These are phyloP conservation scores for Vaccinium corymbosum DNA, from an alignment of 148 eudicot genomes.

Conservation along the genomic window DNA sequence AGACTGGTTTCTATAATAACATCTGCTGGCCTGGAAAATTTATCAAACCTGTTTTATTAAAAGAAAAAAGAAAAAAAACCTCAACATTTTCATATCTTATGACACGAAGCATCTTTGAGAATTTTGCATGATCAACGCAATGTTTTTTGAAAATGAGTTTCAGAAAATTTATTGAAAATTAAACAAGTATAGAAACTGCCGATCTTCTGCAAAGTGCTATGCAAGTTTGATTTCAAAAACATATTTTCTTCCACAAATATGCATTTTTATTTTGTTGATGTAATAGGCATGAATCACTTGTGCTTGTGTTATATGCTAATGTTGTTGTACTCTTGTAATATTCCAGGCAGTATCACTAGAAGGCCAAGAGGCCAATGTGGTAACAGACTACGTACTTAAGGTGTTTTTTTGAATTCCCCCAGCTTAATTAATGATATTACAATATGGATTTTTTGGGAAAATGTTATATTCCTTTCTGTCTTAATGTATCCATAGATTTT, in stretches of 20 bases:
- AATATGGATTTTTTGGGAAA: background rate
- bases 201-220: no score
- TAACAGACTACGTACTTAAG: constrained; percentile 19
- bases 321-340: background rate
- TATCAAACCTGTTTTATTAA: background rate
- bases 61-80: background rate
- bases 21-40: background rate
- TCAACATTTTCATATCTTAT: background rate
- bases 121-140: background rate
- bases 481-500: constrained; percentile 36
- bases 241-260: no score
- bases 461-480: background rate
- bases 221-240: no score
- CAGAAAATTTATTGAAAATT: no score
- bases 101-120: background rate
- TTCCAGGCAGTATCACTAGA: constrained; percentile 20
- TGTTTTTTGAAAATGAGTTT: background rate
- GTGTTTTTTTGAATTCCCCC: background rate
- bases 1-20: background rate
- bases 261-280: background rate
- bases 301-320: background rate
- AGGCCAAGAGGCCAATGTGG: constrained; percentile 16
- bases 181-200: no score
- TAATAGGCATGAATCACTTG: background rate
- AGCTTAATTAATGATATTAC: background rate